Conservation (phyloP, 331 rosid species). For the Quercus tomentella region DNA sequence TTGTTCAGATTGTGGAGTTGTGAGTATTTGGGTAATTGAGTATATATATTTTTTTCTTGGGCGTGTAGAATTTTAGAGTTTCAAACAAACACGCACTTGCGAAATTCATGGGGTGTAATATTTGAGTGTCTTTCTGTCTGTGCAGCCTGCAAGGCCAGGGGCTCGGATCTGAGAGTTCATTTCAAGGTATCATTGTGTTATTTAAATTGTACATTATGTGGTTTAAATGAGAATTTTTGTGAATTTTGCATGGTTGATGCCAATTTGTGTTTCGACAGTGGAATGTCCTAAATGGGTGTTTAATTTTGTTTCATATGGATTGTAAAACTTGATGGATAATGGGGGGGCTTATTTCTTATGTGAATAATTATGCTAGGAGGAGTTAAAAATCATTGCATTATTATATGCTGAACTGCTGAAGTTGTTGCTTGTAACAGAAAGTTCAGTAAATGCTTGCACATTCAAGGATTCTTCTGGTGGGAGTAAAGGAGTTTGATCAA, state of each 20-base stretch:
- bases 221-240: too few relatives aligned
- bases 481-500: neutral
- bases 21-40: neutral
- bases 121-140: neutral
- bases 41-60: neutral
- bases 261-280: neutral
- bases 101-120: neutral
- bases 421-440: too few relatives aligned
- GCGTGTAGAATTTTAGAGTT: neutral
- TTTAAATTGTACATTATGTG: too few relatives aligned
- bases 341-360: too few relatives aligned
- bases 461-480: neutral
- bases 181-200: slow-evolving; percentile 15
- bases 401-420: too few relatives aligned
- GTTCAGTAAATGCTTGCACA: too few relatives aligned
- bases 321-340: too few relatives aligned
- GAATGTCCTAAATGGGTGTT: neutral
- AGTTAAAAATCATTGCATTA: too few relatives aligned
- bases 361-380: too few relatives aligned
- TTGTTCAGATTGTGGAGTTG: neutral
- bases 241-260: too few relatives aligned
- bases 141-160: slow-evolving; percentile 26
- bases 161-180: slow-evolving; percentile 20
- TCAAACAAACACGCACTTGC: neutral
- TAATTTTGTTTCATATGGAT: neutral